Evolutionary conservation across 768 basidiomycete species (phyloP).

Genomic region (Atractiella rhizophila): DNA sequence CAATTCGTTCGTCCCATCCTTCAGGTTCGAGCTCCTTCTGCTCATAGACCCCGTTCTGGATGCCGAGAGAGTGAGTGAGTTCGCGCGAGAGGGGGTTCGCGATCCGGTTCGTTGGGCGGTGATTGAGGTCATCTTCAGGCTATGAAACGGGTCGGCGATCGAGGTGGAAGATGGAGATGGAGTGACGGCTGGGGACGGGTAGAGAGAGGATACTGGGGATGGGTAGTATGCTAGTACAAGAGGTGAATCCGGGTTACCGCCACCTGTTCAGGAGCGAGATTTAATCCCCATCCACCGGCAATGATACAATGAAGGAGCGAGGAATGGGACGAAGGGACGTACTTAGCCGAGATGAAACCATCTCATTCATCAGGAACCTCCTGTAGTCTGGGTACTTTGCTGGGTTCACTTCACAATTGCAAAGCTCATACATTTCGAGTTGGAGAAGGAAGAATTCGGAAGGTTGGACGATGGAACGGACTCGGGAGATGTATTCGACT

Average conservation of each 20-base stretch:
- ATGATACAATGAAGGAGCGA: too few relatives aligned
- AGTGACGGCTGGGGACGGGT: constrained; percentile 1
- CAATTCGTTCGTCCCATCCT: too few relatives aligned
- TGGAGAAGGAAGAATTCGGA: constrained; percentile 15
- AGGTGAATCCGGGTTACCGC: constrained; percentile 10
- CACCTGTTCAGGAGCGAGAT: too few relatives aligned
- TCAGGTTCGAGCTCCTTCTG: too few relatives aligned
- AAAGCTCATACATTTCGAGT: constrained; percentile 17
- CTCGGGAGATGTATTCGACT: constrained; percentile 10
- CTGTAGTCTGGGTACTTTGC: constrained; percentile 15
- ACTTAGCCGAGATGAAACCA: background rate
- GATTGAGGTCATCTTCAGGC: constrained; percentile 10
- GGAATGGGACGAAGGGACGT: too few relatives aligned
- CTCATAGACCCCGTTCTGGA: too few relatives aligned
- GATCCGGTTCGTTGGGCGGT: background rate
- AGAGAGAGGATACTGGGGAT: constrained; percentile 11
- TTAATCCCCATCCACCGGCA: too few relatives aligned
- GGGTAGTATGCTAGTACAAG: constrained; percentile 18
- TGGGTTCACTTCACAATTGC: constrained; percentile 16
- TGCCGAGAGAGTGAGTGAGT: constrained; percentile 3
- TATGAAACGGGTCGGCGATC: constrained; percentile 8
- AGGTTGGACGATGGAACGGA: constrained; percentile 13
- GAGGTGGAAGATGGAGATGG: too few relatives aligned
- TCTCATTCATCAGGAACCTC: constrained; percentile 14
- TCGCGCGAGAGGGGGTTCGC: constrained; percentile 1